phyloP scores from a whole-genome alignment of 441 rosid genomes.

The Kokia cookei region DNA sequence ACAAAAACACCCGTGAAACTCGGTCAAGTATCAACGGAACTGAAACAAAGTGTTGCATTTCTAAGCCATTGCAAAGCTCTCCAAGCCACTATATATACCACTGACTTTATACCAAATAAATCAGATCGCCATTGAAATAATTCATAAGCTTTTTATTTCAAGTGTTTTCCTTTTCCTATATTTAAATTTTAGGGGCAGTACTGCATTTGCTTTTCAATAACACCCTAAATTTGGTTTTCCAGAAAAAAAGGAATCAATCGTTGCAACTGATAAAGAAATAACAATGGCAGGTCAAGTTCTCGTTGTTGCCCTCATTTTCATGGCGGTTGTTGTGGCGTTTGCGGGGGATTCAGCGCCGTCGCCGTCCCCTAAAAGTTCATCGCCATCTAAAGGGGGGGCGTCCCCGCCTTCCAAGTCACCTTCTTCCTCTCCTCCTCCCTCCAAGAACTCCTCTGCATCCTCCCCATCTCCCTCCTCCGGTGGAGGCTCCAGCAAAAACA shows the following conservation, averaged over 20 bases:
- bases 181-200: no score
- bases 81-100: not conserved
- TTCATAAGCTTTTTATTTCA: not conserved
- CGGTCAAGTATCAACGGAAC: not conserved
- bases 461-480: conserved; percentile 7
- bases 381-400: conserved; percentile 2
- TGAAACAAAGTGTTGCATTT: not conserved
- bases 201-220: not conserved
- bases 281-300: conserved; percentile 49
- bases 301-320: conserved; percentile 32
- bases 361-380: conserved; percentile 17
- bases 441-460: conserved; percentile 7
- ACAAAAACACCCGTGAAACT: not conserved
- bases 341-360: conserved; percentile 30
- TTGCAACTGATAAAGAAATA: not conserved
- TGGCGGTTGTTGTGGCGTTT: conserved; percentile 33
- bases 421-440: conserved; percentile 11
- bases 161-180: not conserved
- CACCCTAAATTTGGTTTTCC: not conserved
- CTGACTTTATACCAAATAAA: not conserved
- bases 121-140: not conserved
- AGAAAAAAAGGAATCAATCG: not conserved
- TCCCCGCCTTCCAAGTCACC: conserved; percentile 21
- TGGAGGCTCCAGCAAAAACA: not conserved
- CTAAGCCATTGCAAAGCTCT: not conserved